Conservation (phyloP, 148 eudicot species). For the Fagopyrum tataricum region DNA sequence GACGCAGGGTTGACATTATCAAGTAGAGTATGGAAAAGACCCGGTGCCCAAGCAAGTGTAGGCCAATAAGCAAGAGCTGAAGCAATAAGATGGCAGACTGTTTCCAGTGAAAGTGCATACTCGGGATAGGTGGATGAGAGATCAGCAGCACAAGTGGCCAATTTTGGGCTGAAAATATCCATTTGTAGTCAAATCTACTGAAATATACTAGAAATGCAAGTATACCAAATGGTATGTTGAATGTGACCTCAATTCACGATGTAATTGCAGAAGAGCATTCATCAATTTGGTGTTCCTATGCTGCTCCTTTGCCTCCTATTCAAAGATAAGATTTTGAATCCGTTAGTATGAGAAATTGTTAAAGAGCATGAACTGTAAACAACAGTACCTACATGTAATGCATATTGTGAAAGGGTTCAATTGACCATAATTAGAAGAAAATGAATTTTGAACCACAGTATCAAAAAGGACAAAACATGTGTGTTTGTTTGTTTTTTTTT, state of each 20-base stretch:
- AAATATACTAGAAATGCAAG: neutral
- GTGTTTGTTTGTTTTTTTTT: no score
- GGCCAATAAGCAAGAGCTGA: slow-evolving; percentile 99
- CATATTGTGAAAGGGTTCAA: neutral
- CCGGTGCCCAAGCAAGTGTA: slow-evolving; percentile 88
- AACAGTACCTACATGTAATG: neutral
- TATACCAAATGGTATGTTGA: neutral
- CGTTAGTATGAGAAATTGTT: neutral
- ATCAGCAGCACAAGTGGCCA: slow-evolving; percentile 77
- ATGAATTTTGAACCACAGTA: neutral
- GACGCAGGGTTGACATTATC: slow-evolving; percentile 87
- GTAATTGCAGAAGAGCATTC: slow-evolving; percentile 79
- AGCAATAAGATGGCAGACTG: slow-evolving; percentile 85
- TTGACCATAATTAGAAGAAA: neutral
- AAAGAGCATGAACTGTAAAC: neutral
- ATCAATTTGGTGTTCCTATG: slow-evolving; percentile 86
- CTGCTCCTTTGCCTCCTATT: slow-evolving; percentile 84
- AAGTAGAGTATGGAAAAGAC: slow-evolving; percentile 77
- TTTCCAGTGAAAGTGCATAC: slow-evolving; percentile 66
- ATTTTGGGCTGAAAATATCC: slow-evolving; percentile 69
- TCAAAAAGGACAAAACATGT: no score
- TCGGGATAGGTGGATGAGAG: slow-evolving; percentile 68
- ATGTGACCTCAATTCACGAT: slow-evolving; percentile 76
- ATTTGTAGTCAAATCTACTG: slow-evolving; percentile 6
- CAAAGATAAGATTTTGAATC: neutral